A percentile compares a stretch with the other conserved stretches of the same genome.
Evolutionary conservation across 768 basidiomycete species (phyloP).

Genomic region (Tephrocybe sp.): DNA sequence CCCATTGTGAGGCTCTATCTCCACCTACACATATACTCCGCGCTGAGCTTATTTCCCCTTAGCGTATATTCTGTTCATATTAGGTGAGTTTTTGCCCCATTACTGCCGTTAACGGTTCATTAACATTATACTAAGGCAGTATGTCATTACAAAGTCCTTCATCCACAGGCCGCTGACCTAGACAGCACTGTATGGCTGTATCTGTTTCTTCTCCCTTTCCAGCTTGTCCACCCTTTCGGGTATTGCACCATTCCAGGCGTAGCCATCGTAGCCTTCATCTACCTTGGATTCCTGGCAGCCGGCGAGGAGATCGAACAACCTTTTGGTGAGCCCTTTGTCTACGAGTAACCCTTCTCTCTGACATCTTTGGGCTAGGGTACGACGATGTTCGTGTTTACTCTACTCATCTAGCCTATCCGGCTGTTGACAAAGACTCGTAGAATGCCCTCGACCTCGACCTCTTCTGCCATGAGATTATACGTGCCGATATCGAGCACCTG

Average conservation of each 20-base stretch:
- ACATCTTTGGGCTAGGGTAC: conserved; percentile 40
- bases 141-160: conserved; percentile 10
- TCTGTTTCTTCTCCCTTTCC: conserved; percentile 77
- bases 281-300: conserved; percentile 74
- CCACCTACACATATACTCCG: neutral
- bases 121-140: conserved; percentile 27
- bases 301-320: conserved; percentile 73
- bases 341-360: neutral
- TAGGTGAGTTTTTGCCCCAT: conserved; percentile 29
- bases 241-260: conserved; percentile 72
- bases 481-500: conserved; percentile 55
- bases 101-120: neutral
- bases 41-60: conserved; percentile 5
- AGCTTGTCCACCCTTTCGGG: conserved; percentile 59
- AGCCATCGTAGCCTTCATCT: conserved; percentile 66
- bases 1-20: conserved; percentile 51
- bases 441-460: conserved; percentile 70
- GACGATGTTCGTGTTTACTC: conserved; percentile 46
- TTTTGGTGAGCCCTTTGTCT: conserved; percentile 44
- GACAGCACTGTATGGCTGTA: conserved; percentile 68
- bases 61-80: conserved; percentile 69
- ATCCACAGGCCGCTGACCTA: neutral
- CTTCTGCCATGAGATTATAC: conserved; percentile 58
- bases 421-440: conserved; percentile 25
- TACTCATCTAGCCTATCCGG: neutral